Evolutionary conservation across 495 filamentous ascomycete genomes (phyloP).

Genomic region (Oidiodendron maius): DNA sequence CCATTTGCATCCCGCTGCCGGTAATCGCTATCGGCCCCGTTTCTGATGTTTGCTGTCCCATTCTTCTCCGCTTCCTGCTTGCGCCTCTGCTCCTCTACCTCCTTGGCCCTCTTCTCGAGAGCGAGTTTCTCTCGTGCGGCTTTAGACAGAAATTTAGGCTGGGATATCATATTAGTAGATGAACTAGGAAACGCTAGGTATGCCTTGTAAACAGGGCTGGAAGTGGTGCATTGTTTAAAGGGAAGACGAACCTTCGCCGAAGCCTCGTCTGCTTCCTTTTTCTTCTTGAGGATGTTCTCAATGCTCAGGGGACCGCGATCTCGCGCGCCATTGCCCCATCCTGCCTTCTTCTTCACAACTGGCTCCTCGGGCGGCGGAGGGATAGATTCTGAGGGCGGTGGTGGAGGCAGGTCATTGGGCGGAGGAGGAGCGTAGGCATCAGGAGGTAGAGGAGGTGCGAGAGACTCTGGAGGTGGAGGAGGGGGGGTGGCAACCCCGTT

Average conservation of each 20-base stretch:
- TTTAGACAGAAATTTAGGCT: conserved; percentile 92
- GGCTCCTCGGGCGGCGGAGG: conserved; percentile 30
- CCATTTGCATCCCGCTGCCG: conserved; percentile 10
- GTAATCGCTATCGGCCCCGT: conserved; percentile 13
- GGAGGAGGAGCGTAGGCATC: conserved; percentile 43
- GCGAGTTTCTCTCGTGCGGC: conserved; percentile 82
- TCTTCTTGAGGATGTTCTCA: conserved; percentile 72
- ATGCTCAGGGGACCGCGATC: conserved; percentile 58
- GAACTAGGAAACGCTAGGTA: conserved; percentile 23
- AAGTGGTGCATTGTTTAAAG: background rate
- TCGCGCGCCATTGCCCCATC: conserved; percentile 38
- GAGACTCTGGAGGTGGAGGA: conserved; percentile 49
- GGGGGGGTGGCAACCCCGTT: conserved; percentile 30
- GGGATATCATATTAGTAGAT: conserved; percentile 18
- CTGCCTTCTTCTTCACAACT: conserved; percentile 49
- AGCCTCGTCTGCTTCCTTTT: conserved; percentile 71
- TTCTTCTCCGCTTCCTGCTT: conserved; percentile 46
- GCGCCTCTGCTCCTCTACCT: conserved; percentile 64
- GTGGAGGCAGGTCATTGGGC: conserved; percentile 50
- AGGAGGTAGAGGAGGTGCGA: conserved; percentile 35
- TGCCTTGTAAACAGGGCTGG: conserved; percentile 18
- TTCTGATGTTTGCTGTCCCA: background rate
- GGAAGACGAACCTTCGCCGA: conserved; percentile 58
- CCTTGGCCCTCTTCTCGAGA: conserved; percentile 77
- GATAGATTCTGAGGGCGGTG: conserved; percentile 39